Base-by-base conservation (phyloP, 2,329 filamentous ascomycete genomes). In the Claviceps fusiformis region DNA sequence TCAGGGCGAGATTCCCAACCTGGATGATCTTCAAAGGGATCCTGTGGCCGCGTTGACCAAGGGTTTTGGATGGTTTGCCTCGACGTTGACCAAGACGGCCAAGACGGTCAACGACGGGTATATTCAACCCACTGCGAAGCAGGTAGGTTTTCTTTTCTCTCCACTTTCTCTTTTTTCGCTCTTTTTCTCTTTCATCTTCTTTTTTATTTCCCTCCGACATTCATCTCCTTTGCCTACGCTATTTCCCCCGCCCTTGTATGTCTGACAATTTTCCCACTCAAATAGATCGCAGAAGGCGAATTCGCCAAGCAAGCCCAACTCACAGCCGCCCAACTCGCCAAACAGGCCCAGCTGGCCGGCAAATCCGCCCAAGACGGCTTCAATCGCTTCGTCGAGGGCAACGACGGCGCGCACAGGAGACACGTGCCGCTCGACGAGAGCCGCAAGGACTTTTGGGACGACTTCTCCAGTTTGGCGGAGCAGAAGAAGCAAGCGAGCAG, bases 61-160 rank as follows among this genome's bases (percentile, higher is more conserved):
- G 71, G 88, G 92, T 0, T 95, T 97, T 64, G 92, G 92, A 9
- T 97, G 93, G 90, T 89, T 97, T 65, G 81, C 89, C 19, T 86
- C 82, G 39, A 90, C 89, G 13, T 89, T 97, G 46, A 84, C 83
- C 31, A 95, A 93, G 76, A 87, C 88, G 60, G 93, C 91, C 43
- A 95, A 95, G 75, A 88, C 82, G 17, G 86, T 96, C 29, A 95
- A 96, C 68, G 86, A 93, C 61, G 82, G 86, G 39, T 96, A 89
- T 72, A 89, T 98, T 54, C 90, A 95, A 71, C 93, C 93, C 10
- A 93, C 90, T 33, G 89, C 93, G 66, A 63, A 61, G 54, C 62
- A 62, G 49, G 77, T 63, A 58, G 37, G 56, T 19, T 31, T 5
- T 27, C 19, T 29, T 43, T 6, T 19, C 49, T n/a, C 37, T 15